A percentile compares a stretch with the other conserved stretches of the same genome.
Conservation (phyloP, 2,329 filamentous ascomycete species). For the Penicillium griseofulvum region DNA sequence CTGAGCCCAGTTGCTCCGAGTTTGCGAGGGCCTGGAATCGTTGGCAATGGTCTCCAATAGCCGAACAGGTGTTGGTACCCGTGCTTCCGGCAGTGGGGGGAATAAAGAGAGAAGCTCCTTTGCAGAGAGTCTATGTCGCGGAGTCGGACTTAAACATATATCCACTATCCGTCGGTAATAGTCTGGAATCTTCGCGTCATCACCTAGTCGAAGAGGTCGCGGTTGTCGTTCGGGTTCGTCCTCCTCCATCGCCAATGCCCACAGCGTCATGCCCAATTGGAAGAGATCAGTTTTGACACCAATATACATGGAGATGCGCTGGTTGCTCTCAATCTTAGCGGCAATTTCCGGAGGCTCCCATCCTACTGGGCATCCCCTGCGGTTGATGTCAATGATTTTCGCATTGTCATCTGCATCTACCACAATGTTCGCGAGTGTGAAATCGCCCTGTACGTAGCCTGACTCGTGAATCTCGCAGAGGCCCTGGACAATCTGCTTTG, state of each 20-base stretch:
- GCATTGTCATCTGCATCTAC: slow-evolving; percentile 80
- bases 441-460: slow-evolving; percentile 95
- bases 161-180: slow-evolving; percentile 77
- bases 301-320: slow-evolving; percentile 94
- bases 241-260: slow-evolving; percentile 81
- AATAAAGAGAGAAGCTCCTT: slow-evolving; percentile 69
- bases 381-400: slow-evolving; percentile 98
- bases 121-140: slow-evolving; percentile 70
- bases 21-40: slow-evolving; percentile 4
- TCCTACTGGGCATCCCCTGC: slow-evolving; percentile 91
- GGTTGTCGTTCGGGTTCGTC: slow-evolving; percentile 83
- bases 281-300: slow-evolving; percentile 96
- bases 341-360: slow-evolving; percentile 96
- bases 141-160: slow-evolving; percentile 72
- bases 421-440: slow-evolving; percentile 95
- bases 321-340: slow-evolving; percentile 78
- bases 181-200: slow-evolving; percentile 60
- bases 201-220: slow-evolving; percentile 63
- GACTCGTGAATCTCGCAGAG: slow-evolving; percentile 91
- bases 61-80: slow-evolving; percentile 14
- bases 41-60: neutral
- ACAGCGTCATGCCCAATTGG: slow-evolving; percentile 95
- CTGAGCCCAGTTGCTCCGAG: slow-evolving; percentile 8
- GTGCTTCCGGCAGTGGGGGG: slow-evolving; percentile 42
- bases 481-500: slow-evolving; percentile 83